phyloP scores from a whole-genome alignment of 1,284 basidiomycete genomes.

The Boletus semigastroideus region DNA sequence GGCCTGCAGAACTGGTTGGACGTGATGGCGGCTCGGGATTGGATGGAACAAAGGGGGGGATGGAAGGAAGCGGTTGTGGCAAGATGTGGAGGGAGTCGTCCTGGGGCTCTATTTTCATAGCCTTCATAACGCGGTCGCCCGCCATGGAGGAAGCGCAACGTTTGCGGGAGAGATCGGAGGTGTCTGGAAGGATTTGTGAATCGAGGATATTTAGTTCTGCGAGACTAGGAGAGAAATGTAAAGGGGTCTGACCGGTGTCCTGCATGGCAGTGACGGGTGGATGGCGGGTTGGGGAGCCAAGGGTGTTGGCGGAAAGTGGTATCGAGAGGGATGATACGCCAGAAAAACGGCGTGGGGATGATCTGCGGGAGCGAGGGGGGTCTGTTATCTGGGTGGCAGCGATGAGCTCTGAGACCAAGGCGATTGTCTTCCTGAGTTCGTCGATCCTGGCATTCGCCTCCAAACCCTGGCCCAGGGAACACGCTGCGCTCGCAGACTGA shows the following conservation, averaged over 20 bases:
- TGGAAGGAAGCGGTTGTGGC: constrained; percentile 24
- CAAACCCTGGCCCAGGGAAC: constrained; percentile 44
- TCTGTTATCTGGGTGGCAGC: constrained; percentile 45
- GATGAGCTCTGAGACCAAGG: constrained; percentile 49
- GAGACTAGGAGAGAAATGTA: constrained; percentile 21
- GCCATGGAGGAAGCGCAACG: constrained; percentile 65
- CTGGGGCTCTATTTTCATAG: constrained; percentile 65
- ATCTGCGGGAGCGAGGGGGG: constrained; percentile 28
- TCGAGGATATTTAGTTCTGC: constrained; percentile 23
- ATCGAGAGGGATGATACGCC: constrained; percentile 13
- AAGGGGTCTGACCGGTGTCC: constrained; percentile 18
- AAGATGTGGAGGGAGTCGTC: constrained; percentile 46
- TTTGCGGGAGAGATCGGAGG: constrained; percentile 49
- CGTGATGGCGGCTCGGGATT: constrained; percentile 40
- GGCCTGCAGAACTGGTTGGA: constrained; percentile 42
- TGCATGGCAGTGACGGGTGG: constrained; percentile 15
- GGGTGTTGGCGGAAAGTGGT: constrained; percentile 10
- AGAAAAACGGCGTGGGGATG: constrained; percentile 29
- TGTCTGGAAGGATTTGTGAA: constrained; percentile 21
- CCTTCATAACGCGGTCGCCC: constrained; percentile 60
- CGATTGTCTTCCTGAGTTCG: constrained; percentile 47
- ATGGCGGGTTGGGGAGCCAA: constrained; percentile 21
- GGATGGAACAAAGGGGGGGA: constrained; percentile 30
- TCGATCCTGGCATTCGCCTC: constrained; percentile 48
- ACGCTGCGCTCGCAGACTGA: constrained; percentile 47